These are phyloP conservation scores for Pseudonitzschia delicatissima DNA, from an alignment of 108 stramenopile species.

Conservation along the genomic window DNA sequence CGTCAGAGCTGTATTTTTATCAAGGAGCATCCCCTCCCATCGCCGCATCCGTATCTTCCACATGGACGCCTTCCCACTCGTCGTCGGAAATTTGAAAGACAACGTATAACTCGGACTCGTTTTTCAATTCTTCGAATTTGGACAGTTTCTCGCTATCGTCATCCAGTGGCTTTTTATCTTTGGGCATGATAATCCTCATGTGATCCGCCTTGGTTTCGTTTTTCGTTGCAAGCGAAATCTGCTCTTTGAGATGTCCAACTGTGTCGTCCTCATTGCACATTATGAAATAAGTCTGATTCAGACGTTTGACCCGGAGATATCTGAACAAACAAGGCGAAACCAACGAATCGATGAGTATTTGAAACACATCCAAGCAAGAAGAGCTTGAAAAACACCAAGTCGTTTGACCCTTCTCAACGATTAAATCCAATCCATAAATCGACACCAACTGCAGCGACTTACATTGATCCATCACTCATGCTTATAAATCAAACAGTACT, in stretches of 20 bases:
- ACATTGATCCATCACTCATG: slow-evolving; percentile 15
- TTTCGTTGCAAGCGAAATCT: slow-evolving; percentile 38
- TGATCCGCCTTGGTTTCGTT: slow-evolving; percentile 21
- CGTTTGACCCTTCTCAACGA: no score
- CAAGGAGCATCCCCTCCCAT: slow-evolving; percentile 15
- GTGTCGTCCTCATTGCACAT: slow-evolving; percentile 44
- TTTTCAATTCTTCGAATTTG: slow-evolving; percentile 37
- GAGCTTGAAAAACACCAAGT: no score
- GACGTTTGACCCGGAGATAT: slow-evolving; percentile 55
- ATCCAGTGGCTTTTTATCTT: slow-evolving; percentile 32
- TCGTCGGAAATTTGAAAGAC: slow-evolving; percentile 38
- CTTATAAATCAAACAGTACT: not conserved
- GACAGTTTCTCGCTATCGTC: slow-evolving; percentile 23
- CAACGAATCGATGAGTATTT: no score
- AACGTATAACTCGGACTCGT: slow-evolving; percentile 46
- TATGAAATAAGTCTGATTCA: slow-evolving; percentile 67
- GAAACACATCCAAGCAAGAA: no score
- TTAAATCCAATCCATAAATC: not conserved
- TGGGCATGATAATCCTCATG: slow-evolving; percentile 31
- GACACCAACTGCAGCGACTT: not conserved
- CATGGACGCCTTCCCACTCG: slow-evolving; percentile 35
- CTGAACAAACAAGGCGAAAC: slow-evolving; percentile 17
- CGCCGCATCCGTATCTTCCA: slow-evolving; percentile 13
- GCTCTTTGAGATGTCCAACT: slow-evolving; percentile 45
- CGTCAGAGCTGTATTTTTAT: no score